Percentiles rank a stretch among this genome's conserved stretches.
These are phyloP conservation scores for Fonsecaea multimorphosa DNA, from an alignment of 2,329 filamentous ascomycete genomes.

Conservation along the genomic window DNA sequence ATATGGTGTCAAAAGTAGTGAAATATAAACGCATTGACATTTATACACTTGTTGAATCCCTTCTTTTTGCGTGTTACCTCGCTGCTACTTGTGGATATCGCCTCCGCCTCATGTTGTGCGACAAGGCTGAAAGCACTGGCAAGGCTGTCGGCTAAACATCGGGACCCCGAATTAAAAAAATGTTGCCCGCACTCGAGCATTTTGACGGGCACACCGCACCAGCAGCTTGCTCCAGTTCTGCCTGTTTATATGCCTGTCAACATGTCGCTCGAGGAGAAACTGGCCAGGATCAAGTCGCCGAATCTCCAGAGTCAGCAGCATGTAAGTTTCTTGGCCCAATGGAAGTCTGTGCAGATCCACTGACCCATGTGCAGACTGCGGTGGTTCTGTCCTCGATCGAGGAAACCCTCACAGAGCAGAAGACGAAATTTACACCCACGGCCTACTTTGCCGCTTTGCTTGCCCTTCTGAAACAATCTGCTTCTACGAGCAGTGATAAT, in stretches of 20 bases:
- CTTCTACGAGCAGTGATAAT: slow-evolving; percentile 71
- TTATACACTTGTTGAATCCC: not conserved
- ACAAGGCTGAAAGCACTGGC: not conserved
- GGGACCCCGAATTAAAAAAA: slow-evolving; percentile 1
- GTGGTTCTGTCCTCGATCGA: slow-evolving; percentile 91
- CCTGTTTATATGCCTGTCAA: slow-evolving; percentile 9
- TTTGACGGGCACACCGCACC: slow-evolving; percentile 7
- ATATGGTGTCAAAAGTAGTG: not conserved
- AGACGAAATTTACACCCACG: slow-evolving; percentile 80
- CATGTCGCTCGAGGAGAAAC: slow-evolving; percentile 77
- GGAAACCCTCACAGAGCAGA: slow-evolving; percentile 87
- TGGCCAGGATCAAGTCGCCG: slow-evolving; percentile 96
- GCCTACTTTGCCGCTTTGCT: slow-evolving; percentile 96
- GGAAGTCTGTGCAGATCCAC: not conserved
- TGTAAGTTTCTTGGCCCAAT: slow-evolving; percentile 58
- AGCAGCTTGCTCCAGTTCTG: not conserved
- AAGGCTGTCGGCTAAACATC: slow-evolving; percentile 14
- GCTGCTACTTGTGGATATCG: not conserved
- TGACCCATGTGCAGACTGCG: slow-evolving; percentile 66
- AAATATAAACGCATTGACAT: not conserved
- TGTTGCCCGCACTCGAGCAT: slow-evolving; percentile 16
- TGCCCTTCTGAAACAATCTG: slow-evolving; percentile 80
- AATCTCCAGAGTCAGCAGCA: slow-evolving; percentile 95
- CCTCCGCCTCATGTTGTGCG: not conserved
- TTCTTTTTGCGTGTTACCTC: not conserved